These are phyloP conservation scores for Pseudisothecium myosuroides DNA, from an alignment of 225 moss, liverwort and hornwort genomes.

Conservation along the genomic window DNA sequence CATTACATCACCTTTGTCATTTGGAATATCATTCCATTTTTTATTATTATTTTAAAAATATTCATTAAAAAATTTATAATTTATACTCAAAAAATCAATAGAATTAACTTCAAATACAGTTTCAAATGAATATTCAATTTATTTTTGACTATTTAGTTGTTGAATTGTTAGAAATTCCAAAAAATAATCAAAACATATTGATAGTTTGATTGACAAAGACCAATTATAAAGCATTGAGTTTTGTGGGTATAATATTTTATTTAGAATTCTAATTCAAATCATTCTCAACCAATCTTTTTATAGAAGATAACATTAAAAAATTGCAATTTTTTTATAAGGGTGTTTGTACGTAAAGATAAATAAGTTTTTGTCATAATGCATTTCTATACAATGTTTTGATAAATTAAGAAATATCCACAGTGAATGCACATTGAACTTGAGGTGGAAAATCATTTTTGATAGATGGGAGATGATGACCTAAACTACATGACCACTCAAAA, in stretches of 20 bases:
- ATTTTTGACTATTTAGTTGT: neutral
- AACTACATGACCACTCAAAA: neutral
- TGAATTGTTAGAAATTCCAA: neutral
- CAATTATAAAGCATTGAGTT: too few species aligned
- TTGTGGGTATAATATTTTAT: too few species aligned
- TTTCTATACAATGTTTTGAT: neutral
- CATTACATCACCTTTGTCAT: neutral
- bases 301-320: fast-evolving
- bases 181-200: neutral
- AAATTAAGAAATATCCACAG: fast-evolving
- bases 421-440: neutral
- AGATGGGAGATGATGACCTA: neutral
- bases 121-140: neutral
- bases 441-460: neutral
- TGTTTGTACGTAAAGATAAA: neutral
- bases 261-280: neutral
- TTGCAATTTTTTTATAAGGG: neutral
- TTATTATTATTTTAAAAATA: neutral
- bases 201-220: too few species aligned
- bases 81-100: neutral
- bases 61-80: neutral
- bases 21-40: neutral
- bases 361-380: neutral
- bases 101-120: neutral
- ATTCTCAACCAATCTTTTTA: neutral